Conservation (phyloP, 2,329 filamentous ascomycete genomes). For the Lachnellula subtilissima region DNA sequence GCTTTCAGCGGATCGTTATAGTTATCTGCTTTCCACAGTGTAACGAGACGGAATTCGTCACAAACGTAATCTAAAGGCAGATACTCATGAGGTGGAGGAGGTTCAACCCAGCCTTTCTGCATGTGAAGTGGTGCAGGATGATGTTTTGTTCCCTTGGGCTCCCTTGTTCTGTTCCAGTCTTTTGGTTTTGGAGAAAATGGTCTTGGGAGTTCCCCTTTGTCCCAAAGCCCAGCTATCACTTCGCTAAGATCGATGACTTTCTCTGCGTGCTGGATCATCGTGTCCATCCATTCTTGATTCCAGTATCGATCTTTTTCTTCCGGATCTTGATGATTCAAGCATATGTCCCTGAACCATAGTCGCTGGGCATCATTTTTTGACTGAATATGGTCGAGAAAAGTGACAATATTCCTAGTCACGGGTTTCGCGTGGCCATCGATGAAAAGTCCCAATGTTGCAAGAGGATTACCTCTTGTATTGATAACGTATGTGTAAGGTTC, state of each 20-base stretch:
- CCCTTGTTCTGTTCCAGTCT: not conserved
- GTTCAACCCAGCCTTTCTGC: not conserved
- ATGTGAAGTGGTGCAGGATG: conserved; percentile 2
- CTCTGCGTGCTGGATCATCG: conserved; percentile 3
- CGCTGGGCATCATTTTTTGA: not conserved
- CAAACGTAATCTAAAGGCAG: conserved; percentile 9
- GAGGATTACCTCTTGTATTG: conserved; percentile 11
- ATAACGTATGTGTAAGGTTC: conserved; percentile 5
- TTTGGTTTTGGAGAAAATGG: conserved; percentile 1
- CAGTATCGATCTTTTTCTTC: conserved; percentile 9
- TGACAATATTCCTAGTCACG: conserved; percentile 3
- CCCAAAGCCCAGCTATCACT: conserved; percentile 7
- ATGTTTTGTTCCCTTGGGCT: not conserved
- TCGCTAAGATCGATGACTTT: conserved; percentile 10
- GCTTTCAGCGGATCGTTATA: conserved; percentile 6
- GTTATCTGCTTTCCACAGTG: conserved; percentile 2
- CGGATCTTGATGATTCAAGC: conserved; percentile 3
- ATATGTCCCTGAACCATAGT: conserved; percentile 11
- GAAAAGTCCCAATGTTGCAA: not conserved
- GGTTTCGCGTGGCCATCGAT: not conserved
- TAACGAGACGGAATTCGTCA: conserved; percentile 6
- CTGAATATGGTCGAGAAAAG: conserved; percentile 2
- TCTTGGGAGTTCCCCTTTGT: conserved; percentile 3
- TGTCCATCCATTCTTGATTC: conserved; percentile 13
- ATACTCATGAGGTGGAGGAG: conserved; percentile 3